These are phyloP conservation scores for Sarocladiaceae sp. DNA, from an alignment of 2,329 filamentous ascomycete genomes.

Conservation along the genomic window DNA sequence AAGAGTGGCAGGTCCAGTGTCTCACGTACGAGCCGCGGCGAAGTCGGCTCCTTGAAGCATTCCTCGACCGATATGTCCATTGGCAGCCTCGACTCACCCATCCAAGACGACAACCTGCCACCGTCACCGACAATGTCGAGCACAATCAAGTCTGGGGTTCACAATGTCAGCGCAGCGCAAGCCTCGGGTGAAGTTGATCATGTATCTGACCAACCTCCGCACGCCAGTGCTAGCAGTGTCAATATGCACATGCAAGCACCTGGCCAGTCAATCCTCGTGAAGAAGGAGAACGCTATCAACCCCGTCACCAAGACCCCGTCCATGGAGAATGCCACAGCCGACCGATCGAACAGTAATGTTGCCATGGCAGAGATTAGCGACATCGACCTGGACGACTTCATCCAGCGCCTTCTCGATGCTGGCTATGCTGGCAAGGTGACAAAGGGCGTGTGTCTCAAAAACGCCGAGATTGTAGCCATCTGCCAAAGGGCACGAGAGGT, in stretches of 20 bases:
- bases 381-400: constrained; percentile 94
- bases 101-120: constrained; percentile 53
- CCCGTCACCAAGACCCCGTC: constrained; percentile 48
- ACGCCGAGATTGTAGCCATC: constrained; percentile 92
- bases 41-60: constrained; percentile 34
- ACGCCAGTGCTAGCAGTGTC: constrained; percentile 50
- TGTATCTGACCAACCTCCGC: constrained; percentile 84
- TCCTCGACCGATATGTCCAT: constrained; percentile 29
- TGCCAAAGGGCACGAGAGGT: constrained; percentile 84
- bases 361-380: constrained; percentile 88
- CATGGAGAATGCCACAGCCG: constrained; percentile 35
- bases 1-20: constrained; percentile 50
- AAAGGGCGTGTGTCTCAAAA: constrained; percentile 94
- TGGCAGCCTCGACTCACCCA: constrained; percentile 33
- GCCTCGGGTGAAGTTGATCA: constrained; percentile 86
- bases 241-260: constrained; percentile 59
- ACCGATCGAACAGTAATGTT: constrained; percentile 47
- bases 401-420: constrained; percentile 86
- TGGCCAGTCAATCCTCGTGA: constrained; percentile 84
- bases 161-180: constrained; percentile 75
- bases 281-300: constrained; percentile 65
- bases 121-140: constrained; percentile 83
- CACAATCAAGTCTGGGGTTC: constrained; percentile 64
- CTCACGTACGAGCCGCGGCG: constrained; percentile 39
- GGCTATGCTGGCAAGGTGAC: constrained; percentile 96